Percentiles rank a stretch among this genome's conserved stretches.
Conservation (phyloP, 345 rosid genomes). For the Aquilaria malaccensis region DNA sequence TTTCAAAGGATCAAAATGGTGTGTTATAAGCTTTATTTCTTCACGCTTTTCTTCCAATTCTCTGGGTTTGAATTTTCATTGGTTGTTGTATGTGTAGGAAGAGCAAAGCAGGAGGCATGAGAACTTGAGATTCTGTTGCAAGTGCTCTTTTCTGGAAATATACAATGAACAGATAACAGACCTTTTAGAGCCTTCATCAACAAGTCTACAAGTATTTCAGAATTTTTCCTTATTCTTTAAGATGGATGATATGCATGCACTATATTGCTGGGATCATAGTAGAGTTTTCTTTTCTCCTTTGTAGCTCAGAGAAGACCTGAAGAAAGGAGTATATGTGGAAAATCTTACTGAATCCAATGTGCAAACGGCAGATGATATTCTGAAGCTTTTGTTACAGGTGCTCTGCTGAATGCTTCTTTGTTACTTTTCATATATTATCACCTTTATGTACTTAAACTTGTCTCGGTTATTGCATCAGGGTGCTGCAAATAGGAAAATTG, state of each 20-base stretch:
- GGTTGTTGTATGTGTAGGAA: conserved; percentile 38
- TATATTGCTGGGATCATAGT: conserved; percentile 19
- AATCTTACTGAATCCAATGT: conserved; percentile 74
- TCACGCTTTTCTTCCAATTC: conserved; percentile 1
- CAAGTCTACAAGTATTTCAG: conserved; percentile 70
- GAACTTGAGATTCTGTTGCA: conserved; percentile 70
- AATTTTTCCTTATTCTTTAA: conserved; percentile 9
- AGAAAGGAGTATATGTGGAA: conserved; percentile 85
- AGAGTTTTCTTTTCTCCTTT: conserved; percentile 24
- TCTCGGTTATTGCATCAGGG: conserved; percentile 39
- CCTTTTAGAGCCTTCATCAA: conserved; percentile 81
- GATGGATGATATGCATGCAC: conserved; percentile 3
- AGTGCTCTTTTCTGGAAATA: conserved; percentile 89
- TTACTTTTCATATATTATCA: background rate
- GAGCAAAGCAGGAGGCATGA: conserved; percentile 76
- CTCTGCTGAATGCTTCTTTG: conserved; percentile 6
- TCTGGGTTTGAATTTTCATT: conserved; percentile 1
- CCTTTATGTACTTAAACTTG: no score
- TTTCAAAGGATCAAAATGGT: conserved; percentile 77
- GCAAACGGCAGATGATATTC: conserved; percentile 59
- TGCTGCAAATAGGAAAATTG: conserved; percentile 75
- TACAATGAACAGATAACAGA: conserved; percentile 95
- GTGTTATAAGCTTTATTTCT: background rate
- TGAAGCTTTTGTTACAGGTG: conserved; percentile 73
- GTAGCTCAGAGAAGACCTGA: conserved; percentile 91